Percentiles rank a stretch among this genome's conserved stretches.
Evolutionary conservation across 352 stramenopile species (phyloP).

Genomic region (Phytophthora pseudosyringae): DNA sequence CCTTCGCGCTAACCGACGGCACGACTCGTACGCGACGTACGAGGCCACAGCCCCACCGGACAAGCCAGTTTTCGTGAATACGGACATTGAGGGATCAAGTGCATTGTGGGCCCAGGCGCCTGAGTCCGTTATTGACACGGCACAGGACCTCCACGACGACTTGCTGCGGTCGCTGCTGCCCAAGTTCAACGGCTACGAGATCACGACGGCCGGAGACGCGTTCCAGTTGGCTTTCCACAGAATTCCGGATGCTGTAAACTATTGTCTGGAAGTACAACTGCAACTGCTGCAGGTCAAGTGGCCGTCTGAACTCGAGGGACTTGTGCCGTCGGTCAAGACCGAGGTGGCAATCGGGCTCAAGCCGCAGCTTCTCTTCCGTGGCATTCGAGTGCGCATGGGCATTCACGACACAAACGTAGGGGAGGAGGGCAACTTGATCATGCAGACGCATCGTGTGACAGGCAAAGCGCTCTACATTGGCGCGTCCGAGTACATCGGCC

Average conservation of each 20-base stretch:
- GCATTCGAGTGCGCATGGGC: slow-evolving; percentile 78
- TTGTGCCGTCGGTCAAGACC: slow-evolving; percentile 64
- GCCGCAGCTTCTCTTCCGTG: slow-evolving; percentile 58
- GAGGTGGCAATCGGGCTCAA: slow-evolving; percentile 55
- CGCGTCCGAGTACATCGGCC: slow-evolving; percentile 64
- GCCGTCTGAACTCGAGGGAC: slow-evolving; percentile 57
- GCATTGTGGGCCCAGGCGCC: slow-evolving; percentile 67
- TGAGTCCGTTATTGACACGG: slow-evolving; percentile 61
- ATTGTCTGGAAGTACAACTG: slow-evolving; percentile 73
- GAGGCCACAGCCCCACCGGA: slow-evolving; percentile 42
- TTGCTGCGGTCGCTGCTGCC: slow-evolving; percentile 56
- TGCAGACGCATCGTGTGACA: slow-evolving; percentile 67
- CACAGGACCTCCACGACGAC: slow-evolving; percentile 70
- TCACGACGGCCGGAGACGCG: slow-evolving; percentile 73
- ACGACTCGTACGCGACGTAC: slow-evolving; percentile 46
- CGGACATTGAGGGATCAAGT: slow-evolving; percentile 82
- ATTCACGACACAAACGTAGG: slow-evolving; percentile 67
- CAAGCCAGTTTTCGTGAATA: slow-evolving; percentile 76
- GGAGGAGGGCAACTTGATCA: slow-evolving; percentile 60
- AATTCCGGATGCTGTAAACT: slow-evolving; percentile 64
- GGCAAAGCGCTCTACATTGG: slow-evolving; percentile 73
- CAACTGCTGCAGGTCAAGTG: slow-evolving; percentile 64
- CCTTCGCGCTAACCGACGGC: slow-evolving; percentile 36
- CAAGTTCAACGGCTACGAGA: slow-evolving; percentile 74
- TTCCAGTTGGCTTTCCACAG: slow-evolving; percentile 82